Conservation (phyloP, 164 flowering plant genomes). For the Platanus orientalis region DNA sequence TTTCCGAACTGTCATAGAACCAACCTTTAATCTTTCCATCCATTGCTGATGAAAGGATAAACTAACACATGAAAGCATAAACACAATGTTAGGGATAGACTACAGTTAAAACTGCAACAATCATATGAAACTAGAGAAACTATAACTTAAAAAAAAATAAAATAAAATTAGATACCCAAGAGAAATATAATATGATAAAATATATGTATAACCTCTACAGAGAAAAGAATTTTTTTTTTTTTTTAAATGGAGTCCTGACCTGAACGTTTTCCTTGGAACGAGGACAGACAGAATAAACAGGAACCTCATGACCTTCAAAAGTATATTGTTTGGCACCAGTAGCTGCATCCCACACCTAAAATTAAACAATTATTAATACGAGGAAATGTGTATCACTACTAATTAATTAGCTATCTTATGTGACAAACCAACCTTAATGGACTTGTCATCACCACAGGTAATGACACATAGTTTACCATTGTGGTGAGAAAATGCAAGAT, state of each 20-base stretch:
- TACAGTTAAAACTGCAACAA: neutral
- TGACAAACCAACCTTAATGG: conserved; percentile 57
- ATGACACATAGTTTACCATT: conserved; percentile 78
- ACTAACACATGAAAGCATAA: conserved; percentile 38
- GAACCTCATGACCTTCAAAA: conserved; percentile 92
- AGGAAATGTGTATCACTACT: neutral
- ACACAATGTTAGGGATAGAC: conserved; percentile 10
- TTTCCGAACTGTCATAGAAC: conserved; percentile 82
- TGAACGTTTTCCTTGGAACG: conserved; percentile 84
- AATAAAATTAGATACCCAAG: too few relatives aligned
- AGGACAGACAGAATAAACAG: conserved; percentile 89
- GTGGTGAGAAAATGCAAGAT: conserved; percentile 79
- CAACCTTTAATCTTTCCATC: conserved; percentile 96
- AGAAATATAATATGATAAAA: neutral
- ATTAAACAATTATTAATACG: conserved; percentile 4
- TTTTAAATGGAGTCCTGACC: conserved; percentile 32
- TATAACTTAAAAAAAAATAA: too few relatives aligned
- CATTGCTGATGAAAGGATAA: conserved; percentile 80
- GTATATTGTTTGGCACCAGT: conserved; percentile 60
- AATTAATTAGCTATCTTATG: neutral
- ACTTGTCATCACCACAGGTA: conserved; percentile 92
- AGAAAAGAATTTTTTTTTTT: too few relatives aligned
- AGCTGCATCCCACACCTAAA: conserved; percentile 81
- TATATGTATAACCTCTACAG: too few relatives aligned
- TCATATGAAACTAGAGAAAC: neutral